Conservation (phyloP, 352 stramenopile genomes). For the Phytophthora nicotianae region DNA sequence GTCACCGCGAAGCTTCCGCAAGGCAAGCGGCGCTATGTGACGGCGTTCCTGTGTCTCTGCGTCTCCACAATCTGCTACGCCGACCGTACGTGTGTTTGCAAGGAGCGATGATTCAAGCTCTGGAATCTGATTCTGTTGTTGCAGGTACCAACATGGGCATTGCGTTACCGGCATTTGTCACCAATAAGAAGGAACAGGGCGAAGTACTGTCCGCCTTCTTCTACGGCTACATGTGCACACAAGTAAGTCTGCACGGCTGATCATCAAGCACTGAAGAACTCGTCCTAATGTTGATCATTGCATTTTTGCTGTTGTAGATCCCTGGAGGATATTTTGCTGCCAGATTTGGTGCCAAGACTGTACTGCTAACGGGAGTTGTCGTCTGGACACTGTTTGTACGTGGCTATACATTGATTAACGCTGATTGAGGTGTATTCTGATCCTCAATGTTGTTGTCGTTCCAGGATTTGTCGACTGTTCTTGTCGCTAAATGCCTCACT, state of each 20-base stretch:
- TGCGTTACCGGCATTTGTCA: slow-evolving; percentile 75
- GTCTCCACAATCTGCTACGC: slow-evolving; percentile 88
- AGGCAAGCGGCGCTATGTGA: slow-evolving; percentile 69
- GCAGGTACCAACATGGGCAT: slow-evolving; percentile 89
- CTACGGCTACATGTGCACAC: slow-evolving; percentile 88
- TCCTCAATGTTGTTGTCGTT: slow-evolving; percentile 8
- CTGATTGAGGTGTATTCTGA: not conserved
- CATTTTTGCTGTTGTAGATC: slow-evolving; percentile 48
- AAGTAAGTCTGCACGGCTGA: slow-evolving; percentile 40
- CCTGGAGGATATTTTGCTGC: slow-evolving; percentile 75
- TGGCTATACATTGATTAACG: slow-evolving; percentile 1
- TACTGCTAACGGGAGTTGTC: slow-evolving; percentile 77
- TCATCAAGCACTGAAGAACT: not conserved
- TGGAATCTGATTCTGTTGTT: slow-evolving; percentile 22
- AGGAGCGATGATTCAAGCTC: not conserved
- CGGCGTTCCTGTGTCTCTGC: slow-evolving; percentile 71
- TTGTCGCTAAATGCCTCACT: slow-evolving; percentile 60
- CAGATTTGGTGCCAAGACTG: slow-evolving; percentile 71
- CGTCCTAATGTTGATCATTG: not conserved
- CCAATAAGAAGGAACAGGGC: slow-evolving; percentile 77
- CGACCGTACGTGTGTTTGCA: slow-evolving; percentile 56
- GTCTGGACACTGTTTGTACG: slow-evolving; percentile 85
- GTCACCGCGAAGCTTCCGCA: slow-evolving; percentile 22
- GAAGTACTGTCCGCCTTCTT: slow-evolving; percentile 88
- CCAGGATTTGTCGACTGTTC: slow-evolving; percentile 76